Percentiles rank a stretch among this genome's conserved stretches.
Conservation (phyloP, 1,139 yeast genomes). For the Insectozyma bohioensis region DNA sequence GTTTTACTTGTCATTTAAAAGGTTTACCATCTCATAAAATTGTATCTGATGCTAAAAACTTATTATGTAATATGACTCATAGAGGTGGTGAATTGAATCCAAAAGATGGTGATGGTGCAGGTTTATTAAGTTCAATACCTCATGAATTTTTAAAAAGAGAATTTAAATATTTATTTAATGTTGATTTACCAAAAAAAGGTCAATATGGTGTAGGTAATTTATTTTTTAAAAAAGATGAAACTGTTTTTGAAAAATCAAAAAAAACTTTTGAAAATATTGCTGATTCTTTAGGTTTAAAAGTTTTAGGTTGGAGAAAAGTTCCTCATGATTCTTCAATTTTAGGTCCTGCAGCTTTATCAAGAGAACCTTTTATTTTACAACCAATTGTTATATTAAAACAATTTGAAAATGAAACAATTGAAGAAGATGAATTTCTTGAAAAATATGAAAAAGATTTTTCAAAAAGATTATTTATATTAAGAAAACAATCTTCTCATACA, state of each 20-base stretch:
- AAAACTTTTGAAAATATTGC: conserved; percentile 82
- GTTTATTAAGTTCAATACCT: conserved; percentile 90
- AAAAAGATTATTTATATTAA: conserved; percentile 77
- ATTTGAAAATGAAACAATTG: conserved; percentile 45
- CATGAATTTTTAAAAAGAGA: conserved; percentile 84
- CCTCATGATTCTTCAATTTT: conserved; percentile 91
- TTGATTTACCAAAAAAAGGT: conserved; percentile 69
- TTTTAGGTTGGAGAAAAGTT: conserved; percentile 94
- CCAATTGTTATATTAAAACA: conserved; percentile 78
- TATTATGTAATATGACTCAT: conserved; percentile 97
- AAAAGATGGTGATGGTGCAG: conserved; percentile 98
- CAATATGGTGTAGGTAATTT: conserved; percentile 95
- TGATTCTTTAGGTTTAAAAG: conserved; percentile 68
- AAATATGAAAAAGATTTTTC: conserved; percentile 69
- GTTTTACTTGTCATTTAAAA: conserved; percentile 92
- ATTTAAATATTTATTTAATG: conserved; percentile 63
- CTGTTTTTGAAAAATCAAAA: conserved; percentile 64
- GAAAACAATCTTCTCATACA: conserved; percentile 87
- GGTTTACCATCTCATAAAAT: conserved; percentile 88
- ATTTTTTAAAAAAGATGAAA: conserved; percentile 82
- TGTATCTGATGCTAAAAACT: conserved; percentile 82
- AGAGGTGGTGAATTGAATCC: conserved; percentile 98
- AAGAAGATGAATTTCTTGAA: conserved; percentile 55
- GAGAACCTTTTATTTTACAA: conserved; percentile 90
- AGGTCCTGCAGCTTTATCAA: conserved; percentile 91